A percentile compares a stretch with the other conserved stretches of the same genome.
Conservation (phyloP, 1,139 yeast species). For the Geotrichum siamense region DNA sequence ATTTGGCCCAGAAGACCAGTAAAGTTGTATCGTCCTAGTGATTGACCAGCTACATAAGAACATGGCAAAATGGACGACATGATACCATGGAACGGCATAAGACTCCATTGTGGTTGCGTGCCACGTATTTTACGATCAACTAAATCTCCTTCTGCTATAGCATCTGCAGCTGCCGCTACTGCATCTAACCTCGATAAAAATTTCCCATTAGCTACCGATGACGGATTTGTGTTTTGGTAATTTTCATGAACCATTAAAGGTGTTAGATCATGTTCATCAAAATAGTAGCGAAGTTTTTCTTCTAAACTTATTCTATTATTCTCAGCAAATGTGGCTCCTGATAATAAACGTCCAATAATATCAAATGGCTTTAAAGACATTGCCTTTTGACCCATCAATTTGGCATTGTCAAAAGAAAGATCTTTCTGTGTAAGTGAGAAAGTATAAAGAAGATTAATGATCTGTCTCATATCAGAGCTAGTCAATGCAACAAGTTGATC, state of each 20-base stretch:
- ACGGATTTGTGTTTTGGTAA: slow-evolving; percentile 60
- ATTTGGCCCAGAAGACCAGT: slow-evolving; percentile 87
- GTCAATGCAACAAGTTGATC: slow-evolving; percentile 83
- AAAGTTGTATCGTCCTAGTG: slow-evolving; percentile 65
- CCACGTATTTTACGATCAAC: slow-evolving; percentile 78
- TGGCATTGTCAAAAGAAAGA: slow-evolving; percentile 47
- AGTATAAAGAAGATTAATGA: slow-evolving; percentile 79
- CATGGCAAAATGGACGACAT: slow-evolving; percentile 82
- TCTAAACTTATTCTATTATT: slow-evolving; percentile 51
- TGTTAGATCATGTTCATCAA: slow-evolving; percentile 89
- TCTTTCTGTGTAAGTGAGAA: slow-evolving; percentile 63
- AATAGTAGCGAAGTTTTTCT: slow-evolving; percentile 82
- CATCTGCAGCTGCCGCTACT: slow-evolving; percentile 75
- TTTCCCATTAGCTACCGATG: slow-evolving; percentile 19
- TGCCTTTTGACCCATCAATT: slow-evolving; percentile 59
- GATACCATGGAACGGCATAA: slow-evolving; percentile 86
- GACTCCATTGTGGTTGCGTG: slow-evolving; percentile 91
- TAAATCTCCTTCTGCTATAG: slow-evolving; percentile 75
- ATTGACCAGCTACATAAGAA: slow-evolving; percentile 63
- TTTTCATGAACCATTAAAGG: slow-evolving; percentile 96
- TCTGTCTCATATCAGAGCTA: slow-evolving; percentile 86
- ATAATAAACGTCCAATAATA: slow-evolving; percentile 63
- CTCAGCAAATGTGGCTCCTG: slow-evolving; percentile 53
- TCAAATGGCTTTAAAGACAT: slow-evolving; percentile 87
- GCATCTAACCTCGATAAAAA: slow-evolving; percentile 44